These are phyloP conservation scores for Komagataella populi DNA, from an alignment of 805 yeast genomes.

Conservation along the genomic window DNA sequence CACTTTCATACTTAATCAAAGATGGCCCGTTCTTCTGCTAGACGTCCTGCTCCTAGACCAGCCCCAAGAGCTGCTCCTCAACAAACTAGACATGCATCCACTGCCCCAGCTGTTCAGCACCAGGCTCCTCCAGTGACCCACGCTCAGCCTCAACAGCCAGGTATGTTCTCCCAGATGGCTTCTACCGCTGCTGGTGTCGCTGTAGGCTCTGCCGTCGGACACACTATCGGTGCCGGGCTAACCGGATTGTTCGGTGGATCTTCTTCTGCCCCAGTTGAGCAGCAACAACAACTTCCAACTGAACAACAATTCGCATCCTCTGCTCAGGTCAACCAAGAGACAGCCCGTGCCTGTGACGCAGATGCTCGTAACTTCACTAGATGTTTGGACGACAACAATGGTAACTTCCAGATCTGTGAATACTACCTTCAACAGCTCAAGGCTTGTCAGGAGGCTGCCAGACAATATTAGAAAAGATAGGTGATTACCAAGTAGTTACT, in stretches of 20 bases:
- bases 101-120: constrained; percentile 36
- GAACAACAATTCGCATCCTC: constrained; percentile 21
- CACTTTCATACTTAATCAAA: constrained; percentile 2
- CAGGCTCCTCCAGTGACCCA: constrained; percentile 32
- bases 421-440: constrained; percentile 94
- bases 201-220: constrained; percentile 95
- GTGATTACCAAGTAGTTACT: not conserved
- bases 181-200: constrained; percentile 99
- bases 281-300: constrained; percentile 25
- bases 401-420: constrained; percentile 95
- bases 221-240: constrained; percentile 91
- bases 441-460: constrained; percentile 92
- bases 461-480: constrained; percentile 44
- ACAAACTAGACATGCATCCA: constrained; percentile 60
- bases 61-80: constrained; percentile 30
- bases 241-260: constrained; percentile 82
- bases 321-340: constrained; percentile 25
- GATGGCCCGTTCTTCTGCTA: constrained; percentile 33
- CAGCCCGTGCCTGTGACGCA: constrained; percentile 60
- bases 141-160: constrained; percentile 54
- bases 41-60: constrained; percentile 23
- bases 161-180: constrained; percentile 94
- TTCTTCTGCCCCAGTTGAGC: constrained; percentile 35
- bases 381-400: constrained; percentile 86
- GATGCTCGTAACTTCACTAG: constrained; percentile 93